These are phyloP conservation scores for Pulveroboletus sp. DNA, from an alignment of 768 basidiomycete species.

Conservation along the genomic window DNA sequence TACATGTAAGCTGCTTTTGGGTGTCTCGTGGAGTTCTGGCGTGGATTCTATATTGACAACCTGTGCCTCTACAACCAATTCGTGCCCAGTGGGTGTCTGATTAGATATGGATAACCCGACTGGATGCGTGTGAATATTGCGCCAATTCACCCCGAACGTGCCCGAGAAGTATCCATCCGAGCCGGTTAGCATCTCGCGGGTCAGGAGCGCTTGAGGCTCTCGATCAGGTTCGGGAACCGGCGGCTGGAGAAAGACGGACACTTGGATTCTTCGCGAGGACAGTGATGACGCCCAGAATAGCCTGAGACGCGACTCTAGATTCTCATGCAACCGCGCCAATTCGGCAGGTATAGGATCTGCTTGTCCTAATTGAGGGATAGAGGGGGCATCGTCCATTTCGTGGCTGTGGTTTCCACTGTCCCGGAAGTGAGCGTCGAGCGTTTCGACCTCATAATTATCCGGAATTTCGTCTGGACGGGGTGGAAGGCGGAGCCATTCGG, in stretches of 20 bases:
- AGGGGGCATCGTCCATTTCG: slow-evolving; percentile 15
- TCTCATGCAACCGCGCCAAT: slow-evolving; percentile 61
- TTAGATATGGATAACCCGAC: slow-evolving; percentile 54
- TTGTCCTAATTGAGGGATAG: slow-evolving; percentile 16
- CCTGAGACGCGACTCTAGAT: slow-evolving; percentile 72
- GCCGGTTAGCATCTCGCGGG: slow-evolving; percentile 52
- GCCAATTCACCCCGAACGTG: slow-evolving; percentile 65
- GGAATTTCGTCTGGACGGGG: slow-evolving; percentile 58
- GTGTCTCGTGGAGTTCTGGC: slow-evolving; percentile 36
- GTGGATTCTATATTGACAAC: slow-evolving; percentile 42
- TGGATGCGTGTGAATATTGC: slow-evolving; percentile 62
- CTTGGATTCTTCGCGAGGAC: slow-evolving; percentile 55
- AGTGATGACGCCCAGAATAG: slow-evolving; percentile 82
- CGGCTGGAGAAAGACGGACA: slow-evolving; percentile 53
- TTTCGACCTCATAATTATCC: slow-evolving; percentile 55
- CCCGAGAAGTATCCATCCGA: slow-evolving; percentile 74
- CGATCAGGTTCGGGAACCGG: slow-evolving; percentile 20
- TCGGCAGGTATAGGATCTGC: slow-evolving; percentile 27
- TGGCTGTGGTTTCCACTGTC: slow-evolving; percentile 21
- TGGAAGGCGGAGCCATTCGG: slow-evolving; percentile 40
- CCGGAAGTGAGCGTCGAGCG: slow-evolving; percentile 53
- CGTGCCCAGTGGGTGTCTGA: slow-evolving; percentile 37
- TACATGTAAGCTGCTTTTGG: slow-evolving; percentile 30
- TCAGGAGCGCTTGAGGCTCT: slow-evolving; percentile 45
- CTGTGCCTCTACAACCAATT: slow-evolving; percentile 54